Evolutionary conservation across 352 stramenopile genomes (phyloP).

Genomic region (Globisporangium sylvaticum): DNA sequence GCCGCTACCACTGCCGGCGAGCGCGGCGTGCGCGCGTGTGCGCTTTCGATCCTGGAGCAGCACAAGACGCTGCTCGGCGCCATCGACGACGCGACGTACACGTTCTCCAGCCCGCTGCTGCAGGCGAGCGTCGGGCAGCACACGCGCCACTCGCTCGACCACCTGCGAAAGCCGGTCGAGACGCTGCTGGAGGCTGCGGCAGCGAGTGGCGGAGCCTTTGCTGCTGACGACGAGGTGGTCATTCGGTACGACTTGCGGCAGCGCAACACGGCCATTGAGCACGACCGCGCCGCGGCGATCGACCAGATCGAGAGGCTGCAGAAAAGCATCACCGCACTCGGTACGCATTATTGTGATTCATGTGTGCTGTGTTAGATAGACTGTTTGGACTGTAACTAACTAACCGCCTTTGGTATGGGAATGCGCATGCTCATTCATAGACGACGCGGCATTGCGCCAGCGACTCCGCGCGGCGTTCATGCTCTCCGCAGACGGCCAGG

Average conservation of each 20-base stretch:
- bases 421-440: neutral
- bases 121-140: slow-evolving; percentile 65
- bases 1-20: neutral
- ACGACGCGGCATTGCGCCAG: slow-evolving; percentile 16
- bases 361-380: neutral
- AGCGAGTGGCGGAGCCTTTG: neutral
- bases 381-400: neutral
- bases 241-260: slow-evolving; percentile 74
- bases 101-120: slow-evolving; percentile 59
- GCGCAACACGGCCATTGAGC: slow-evolving; percentile 63
- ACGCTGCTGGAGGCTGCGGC: slow-evolving; percentile 3
- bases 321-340: slow-evolving; percentile 25
- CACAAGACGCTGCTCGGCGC: slow-evolving; percentile 46
- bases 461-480: slow-evolving; percentile 66
- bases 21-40: slow-evolving; percentile 29
- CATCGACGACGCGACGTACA: slow-evolving; percentile 57
- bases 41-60: slow-evolving; percentile 63
- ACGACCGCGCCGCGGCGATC: slow-evolving; percentile 46
- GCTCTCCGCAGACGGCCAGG: slow-evolving; percentile 63
- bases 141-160: slow-evolving; percentile 77
- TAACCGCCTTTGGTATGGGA: neutral
- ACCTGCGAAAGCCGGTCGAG: slow-evolving; percentile 69
- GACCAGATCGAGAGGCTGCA: slow-evolving; percentile 52
- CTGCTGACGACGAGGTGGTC: slow-evolving; percentile 9
- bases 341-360: slow-evolving; percentile 9